These are phyloP conservation scores for Paecilomyces sp. DNA, from an alignment of 2,329 filamentous ascomycete genomes.

Conservation along the genomic window DNA sequence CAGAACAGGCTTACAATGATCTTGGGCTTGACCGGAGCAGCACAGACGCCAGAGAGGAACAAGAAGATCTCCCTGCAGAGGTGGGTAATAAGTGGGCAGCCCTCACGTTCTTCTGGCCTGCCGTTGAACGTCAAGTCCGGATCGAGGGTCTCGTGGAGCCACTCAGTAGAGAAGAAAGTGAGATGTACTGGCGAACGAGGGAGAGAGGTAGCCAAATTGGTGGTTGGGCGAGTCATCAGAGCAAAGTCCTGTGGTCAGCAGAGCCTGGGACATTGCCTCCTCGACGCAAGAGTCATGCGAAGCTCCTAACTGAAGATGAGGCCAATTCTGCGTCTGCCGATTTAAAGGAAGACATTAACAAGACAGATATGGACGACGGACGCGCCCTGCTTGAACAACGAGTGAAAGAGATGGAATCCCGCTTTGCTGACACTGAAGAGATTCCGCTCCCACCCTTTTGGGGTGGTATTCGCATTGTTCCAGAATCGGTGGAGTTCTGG, in stretches of 20 bases:
- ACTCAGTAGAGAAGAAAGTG: conserved; percentile 62
- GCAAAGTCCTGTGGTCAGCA: conserved; percentile 55
- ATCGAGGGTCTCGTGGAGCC: conserved; percentile 72
- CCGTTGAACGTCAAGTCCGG: conserved; percentile 79
- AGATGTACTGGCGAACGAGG: conserved; percentile 56
- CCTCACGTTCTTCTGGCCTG: conserved; percentile 86
- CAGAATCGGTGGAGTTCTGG: conserved; percentile 89
- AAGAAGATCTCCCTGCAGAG: conserved; percentile 3
- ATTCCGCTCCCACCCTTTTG: conserved; percentile 92
- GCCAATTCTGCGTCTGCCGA: conserved; percentile 9
- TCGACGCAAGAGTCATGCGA: conserved; percentile 17
- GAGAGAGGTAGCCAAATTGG: conserved; percentile 78
- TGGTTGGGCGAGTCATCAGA: conserved; percentile 91
- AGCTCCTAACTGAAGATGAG: conserved; percentile 8
- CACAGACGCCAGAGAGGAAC: conserved; percentile 26
- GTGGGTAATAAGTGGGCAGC: conserved; percentile 65
- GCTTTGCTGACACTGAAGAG: conserved; percentile 66
- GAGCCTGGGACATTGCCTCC: conserved; percentile 19
- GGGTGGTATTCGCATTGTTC: conserved; percentile 82
- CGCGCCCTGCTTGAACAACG: conserved; percentile 66
- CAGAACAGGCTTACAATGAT: neutral
- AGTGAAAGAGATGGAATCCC: conserved; percentile 68
- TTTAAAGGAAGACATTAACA: conserved; percentile 20
- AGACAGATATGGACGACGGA: conserved; percentile 52
- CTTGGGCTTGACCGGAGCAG: conserved; percentile 30